Evolutionary conservation across 2,329 filamentous ascomycete species (phyloP), one percentile per base, ranked within the genome.

Genomic region (Akanthomyces dipterigenus): DNA sequence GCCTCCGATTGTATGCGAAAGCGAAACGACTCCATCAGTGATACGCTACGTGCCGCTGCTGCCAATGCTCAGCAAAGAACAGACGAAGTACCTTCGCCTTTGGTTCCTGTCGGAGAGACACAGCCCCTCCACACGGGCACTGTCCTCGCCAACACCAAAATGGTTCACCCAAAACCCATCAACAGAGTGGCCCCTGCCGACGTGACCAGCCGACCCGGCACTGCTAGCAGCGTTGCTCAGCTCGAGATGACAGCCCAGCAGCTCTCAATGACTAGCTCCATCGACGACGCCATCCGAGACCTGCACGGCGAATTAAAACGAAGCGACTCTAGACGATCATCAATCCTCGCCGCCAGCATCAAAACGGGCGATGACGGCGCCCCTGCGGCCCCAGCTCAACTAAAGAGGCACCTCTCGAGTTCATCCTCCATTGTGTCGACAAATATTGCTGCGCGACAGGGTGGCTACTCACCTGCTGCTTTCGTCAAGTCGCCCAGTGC

Each of bases 201-300:
- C 69, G 75, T 84, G 54, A 83, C 83, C 70, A 79, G 80, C 55
- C 79, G 86, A 61, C 83, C 86, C 62, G 84, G 82, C 28, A 84
- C 84, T 36, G 86, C 84, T 70, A 81, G 81, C 70, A 91, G 88
- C 75, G 86, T 93, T 64, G 85, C 87, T 65, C 84, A 87, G 55
- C 83, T 93, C 64, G 89, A 93, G 73, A 86, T 88, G 65, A 88
- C 86, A 12, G 89, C 89, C 54, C 89, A 92, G 73, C 82, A 86
- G 65, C 79, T 93, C 72, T 90, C 88, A 67, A 83, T 84, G 77
- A 87, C 86, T 61, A 89, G 87, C 64, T 90, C 89, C 64, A 89
- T 92, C 69, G 88, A 89, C 68, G 85, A 89, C 76, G 88, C 90
- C 67, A 93, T 92, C 67, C 83, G 88, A 63, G 85, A 88, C 69